A percentile compares a stretch with the other conserved stretches of the same genome.
Evolutionary conservation across 345 rosid species (phyloP).

Genomic region (Pelargonium nanum): DNA sequence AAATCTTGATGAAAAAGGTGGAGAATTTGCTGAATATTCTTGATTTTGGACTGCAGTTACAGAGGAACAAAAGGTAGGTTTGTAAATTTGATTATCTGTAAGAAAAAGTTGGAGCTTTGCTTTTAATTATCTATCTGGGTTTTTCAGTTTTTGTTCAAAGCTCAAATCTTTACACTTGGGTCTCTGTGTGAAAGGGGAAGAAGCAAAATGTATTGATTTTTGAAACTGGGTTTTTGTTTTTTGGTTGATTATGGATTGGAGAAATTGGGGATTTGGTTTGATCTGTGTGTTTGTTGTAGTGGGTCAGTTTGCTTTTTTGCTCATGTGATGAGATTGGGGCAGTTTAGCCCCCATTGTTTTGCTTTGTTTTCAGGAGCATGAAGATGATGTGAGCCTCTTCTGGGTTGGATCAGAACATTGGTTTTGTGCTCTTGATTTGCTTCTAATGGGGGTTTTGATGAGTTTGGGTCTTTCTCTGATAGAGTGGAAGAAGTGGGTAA

Average conservation of each 20-base stretch:
- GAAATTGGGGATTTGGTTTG: constrained; percentile 14
- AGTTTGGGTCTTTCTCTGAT: too few relatives aligned
- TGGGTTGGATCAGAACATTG: neutral
- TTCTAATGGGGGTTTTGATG: constrained; percentile 6
- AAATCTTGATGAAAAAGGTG: neutral
- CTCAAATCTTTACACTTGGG: constrained; percentile 17
- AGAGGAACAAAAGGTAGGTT: constrained; percentile 7
- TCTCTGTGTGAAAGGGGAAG: constrained; percentile 6
- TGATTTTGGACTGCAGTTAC: constrained; percentile 5
- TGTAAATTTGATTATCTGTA: constrained; percentile 1
- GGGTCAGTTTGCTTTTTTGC: constrained; percentile 2
- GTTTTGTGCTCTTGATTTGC: neutral
- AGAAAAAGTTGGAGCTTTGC: constrained; percentile 12
- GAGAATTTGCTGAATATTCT: neutral
- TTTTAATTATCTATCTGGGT: constrained; percentile 16
- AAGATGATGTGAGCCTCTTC: neutral
- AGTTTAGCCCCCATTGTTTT: constrained; percentile 7
- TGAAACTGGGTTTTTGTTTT: constrained; percentile 8
- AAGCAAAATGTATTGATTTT: constrained; percentile 1
- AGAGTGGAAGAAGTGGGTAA: constrained; percentile 8
- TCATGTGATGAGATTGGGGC: constrained; percentile 8
- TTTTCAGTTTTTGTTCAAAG: constrained; percentile 11
- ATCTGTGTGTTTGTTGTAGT: constrained; percentile 18
- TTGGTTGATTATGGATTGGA: constrained; percentile 17
- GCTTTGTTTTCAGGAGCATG: constrained; percentile 1